Conservation (phyloP, 2,329 filamentous ascomycete genomes). For the Didymella segeticola region DNA sequence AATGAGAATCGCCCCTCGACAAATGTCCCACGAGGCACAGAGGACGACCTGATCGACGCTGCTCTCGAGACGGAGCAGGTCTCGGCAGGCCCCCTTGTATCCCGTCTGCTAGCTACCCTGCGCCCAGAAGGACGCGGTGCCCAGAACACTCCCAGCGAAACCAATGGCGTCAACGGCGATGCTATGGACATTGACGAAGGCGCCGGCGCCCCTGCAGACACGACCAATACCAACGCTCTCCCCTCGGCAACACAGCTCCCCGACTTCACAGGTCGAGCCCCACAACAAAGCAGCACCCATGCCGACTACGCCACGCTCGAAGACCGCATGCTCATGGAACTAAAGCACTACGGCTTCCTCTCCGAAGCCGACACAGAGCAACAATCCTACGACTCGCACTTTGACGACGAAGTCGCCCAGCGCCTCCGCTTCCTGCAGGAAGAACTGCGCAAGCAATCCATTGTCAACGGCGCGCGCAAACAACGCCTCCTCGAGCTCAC, state of each 20-base stretch:
- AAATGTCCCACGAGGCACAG: slow-evolving; percentile 83
- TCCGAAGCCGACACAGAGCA: slow-evolving; percentile 70
- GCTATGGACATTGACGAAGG: slow-evolving; percentile 56
- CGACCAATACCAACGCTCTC: slow-evolving; percentile 47
- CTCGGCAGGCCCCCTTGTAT: slow-evolving; percentile 84
- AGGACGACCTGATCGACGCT: slow-evolving; percentile 86
- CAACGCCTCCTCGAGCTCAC: slow-evolving; percentile 84
- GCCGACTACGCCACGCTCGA: slow-evolving; percentile 88
- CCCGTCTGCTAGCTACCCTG: slow-evolving; percentile 79
- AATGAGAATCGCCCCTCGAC: slow-evolving; percentile 72
- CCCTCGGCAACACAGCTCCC: slow-evolving; percentile 81
- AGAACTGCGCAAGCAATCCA: slow-evolving; percentile 80
- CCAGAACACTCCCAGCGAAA: slow-evolving; percentile 60
- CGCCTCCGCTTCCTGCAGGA: slow-evolving; percentile 85
- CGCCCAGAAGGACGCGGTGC: slow-evolving; percentile 75
- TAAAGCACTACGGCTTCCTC: slow-evolving; percentile 88
- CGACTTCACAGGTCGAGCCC: slow-evolving; percentile 82
- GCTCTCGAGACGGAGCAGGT: slow-evolving; percentile 88
- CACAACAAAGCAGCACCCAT: slow-evolving; percentile 68
- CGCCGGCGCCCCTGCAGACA: slow-evolving; percentile 39
- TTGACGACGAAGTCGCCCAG: slow-evolving; percentile 92
- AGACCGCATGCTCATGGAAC: slow-evolving; percentile 87
- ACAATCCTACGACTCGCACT: slow-evolving; percentile 86
- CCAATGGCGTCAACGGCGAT: slow-evolving; percentile 60
- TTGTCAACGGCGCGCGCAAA: slow-evolving; percentile 91